phyloP scores from a whole-genome alignment of 257 asterid species.

The Coffea canephora region DNA sequence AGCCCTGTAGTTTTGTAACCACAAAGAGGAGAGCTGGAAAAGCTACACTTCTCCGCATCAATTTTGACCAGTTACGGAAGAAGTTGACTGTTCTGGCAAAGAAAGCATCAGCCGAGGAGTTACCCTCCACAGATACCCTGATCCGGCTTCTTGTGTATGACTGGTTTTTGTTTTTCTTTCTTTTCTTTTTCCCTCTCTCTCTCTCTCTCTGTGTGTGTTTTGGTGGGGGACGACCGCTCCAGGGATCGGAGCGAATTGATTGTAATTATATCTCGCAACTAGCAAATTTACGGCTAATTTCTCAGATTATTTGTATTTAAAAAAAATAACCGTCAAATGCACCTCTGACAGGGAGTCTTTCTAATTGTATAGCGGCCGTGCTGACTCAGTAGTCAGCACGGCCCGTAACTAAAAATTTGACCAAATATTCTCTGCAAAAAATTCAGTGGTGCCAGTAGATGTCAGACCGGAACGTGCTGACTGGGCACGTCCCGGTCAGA shows the following conservation, averaged over 20 bases:
- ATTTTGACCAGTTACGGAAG: background rate
- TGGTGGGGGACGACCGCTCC: background rate
- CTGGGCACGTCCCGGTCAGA: too few relatives aligned
- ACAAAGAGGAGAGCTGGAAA: background rate
- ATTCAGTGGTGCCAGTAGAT: too few relatives aligned
- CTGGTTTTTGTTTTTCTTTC: too few relatives aligned
- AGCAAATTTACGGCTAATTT: background rate
- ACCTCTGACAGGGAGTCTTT: too few relatives aligned
- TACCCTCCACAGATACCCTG: background rate
- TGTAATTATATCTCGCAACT: background rate
- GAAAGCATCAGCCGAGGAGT: background rate
- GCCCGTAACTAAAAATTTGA: too few relatives aligned
- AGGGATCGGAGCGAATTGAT: background rate
- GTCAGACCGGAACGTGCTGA: too few relatives aligned
- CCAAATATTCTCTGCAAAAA: too few relatives aligned
- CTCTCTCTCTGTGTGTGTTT: background rate
- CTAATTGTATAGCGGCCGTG: too few relatives aligned
- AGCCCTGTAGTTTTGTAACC: background rate
- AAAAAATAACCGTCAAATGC: too few relatives aligned
- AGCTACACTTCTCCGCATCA: background rate
- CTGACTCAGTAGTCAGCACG: too few relatives aligned
- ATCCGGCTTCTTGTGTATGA: background rate
- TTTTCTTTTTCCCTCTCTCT: background rate
- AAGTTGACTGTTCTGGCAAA: background rate
- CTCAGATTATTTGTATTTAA: too few relatives aligned